phyloP scores from a whole-genome alignment of 2,329 filamentous ascomycete species.

The Trichophyton rubrum region DNA sequence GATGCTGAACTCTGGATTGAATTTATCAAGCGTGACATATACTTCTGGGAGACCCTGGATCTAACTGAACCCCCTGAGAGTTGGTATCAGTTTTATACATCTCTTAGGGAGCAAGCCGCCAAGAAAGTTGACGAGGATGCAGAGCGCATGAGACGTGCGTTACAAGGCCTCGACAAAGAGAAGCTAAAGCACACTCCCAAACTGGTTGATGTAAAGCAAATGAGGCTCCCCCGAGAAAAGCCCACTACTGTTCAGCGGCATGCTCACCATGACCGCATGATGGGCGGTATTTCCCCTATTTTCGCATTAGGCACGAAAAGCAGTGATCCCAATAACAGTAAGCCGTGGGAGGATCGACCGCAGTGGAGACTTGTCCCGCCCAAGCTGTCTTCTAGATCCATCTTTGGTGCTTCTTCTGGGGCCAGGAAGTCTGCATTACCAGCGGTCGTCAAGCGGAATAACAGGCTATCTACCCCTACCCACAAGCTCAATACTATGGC shows the following conservation, averaged over 20 bases:
- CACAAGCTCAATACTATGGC: constrained; percentile 30
- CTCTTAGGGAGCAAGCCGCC: constrained; percentile 50
- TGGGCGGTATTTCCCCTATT: constrained; percentile 21
- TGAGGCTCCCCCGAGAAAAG: constrained; percentile 20
- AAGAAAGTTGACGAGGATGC: constrained; percentile 47
- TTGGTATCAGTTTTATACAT: constrained; percentile 68
- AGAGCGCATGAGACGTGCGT: constrained; percentile 44
- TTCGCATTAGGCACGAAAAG: constrained; percentile 12
- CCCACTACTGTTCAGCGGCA: constrained; percentile 22
- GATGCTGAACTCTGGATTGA: constrained; percentile 63
- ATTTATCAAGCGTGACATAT: constrained; percentile 68
- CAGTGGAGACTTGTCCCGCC: constrained; percentile 19
- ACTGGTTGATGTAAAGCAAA: constrained; percentile 39
- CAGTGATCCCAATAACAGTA: constrained; percentile 3
- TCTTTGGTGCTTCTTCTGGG: constrained; percentile 13
- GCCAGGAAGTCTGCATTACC: constrained; percentile 26
- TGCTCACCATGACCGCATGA: constrained; percentile 22
- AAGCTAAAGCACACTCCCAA: constrained; percentile 46
- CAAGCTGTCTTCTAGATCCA: constrained; percentile 5
- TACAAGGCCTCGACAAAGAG: constrained; percentile 46
- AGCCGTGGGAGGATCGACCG: constrained; percentile 10
- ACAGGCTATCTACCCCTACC: constrained; percentile 27
- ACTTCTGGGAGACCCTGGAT: constrained; percentile 52
- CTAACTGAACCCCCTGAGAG: constrained; percentile 53
- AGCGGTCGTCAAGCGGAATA: constrained; percentile 25